These are phyloP conservation scores for Hemileia vastatrix DNA, from an alignment of 1,284 basidiomycete species.

Conservation along the genomic window DNA sequence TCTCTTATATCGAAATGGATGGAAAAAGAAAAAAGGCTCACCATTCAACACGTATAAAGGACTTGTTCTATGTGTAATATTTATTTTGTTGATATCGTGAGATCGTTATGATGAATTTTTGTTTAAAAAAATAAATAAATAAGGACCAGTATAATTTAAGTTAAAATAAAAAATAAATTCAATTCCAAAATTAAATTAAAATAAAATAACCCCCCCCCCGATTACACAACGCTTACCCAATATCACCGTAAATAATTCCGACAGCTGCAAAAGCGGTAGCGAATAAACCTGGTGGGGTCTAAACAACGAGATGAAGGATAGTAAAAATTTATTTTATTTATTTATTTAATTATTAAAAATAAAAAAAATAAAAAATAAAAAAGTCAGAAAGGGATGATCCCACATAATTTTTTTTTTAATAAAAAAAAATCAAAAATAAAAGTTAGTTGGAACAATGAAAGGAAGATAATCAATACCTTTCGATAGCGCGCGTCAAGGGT, in stretches of 20 bases:
- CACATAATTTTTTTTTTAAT: background rate
- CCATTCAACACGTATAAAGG: slow-evolving; percentile 21
- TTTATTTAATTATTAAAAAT: background rate
- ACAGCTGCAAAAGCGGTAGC: slow-evolving; percentile 19
- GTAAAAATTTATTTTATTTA: background rate
- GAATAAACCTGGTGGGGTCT: slow-evolving; percentile 10
- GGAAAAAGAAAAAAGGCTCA: background rate
- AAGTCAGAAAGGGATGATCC: no score
- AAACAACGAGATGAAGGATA: background rate
- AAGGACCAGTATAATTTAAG: no score
- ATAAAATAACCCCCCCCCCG: no score
- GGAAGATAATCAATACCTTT: slow-evolving; percentile 6
- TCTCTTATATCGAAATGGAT: background rate
- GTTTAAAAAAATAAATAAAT: background rate
- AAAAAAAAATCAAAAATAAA: background rate
- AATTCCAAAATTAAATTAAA: no score
- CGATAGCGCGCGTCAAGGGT: slow-evolving; percentile 18
- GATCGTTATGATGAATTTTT: no score
- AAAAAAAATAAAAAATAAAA: no score
- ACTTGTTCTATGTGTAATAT: slow-evolving; percentile 20
- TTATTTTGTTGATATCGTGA: no score
- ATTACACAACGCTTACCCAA: no score
- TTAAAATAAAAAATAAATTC: no score
- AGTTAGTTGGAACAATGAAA: background rate
- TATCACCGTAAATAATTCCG: slow-evolving; percentile 22